Conservation (phyloP, 768 basidiomycete genomes). For the Lactifluus echinatus region DNA sequence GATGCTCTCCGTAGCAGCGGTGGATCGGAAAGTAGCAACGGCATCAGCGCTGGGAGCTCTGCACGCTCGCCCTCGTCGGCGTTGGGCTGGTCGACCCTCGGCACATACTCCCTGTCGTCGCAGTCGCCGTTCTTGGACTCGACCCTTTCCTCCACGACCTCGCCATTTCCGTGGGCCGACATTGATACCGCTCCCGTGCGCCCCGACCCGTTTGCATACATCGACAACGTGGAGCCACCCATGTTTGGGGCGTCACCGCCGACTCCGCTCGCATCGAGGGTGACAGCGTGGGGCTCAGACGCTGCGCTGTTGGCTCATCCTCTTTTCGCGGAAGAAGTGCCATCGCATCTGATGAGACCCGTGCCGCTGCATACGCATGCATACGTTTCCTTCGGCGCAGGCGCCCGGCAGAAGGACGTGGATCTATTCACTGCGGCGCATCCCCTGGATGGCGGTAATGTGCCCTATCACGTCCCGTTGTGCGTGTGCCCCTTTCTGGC, state of each 20-base stretch:
- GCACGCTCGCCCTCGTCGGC: background rate
- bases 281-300: background rate
- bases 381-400: constrained; percentile 82
- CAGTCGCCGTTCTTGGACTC: constrained; percentile 1
- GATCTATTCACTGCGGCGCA: constrained; percentile 67
- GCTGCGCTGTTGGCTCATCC: constrained; percentile 20
- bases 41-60: background rate
- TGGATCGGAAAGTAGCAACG: background rate
- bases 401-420: constrained; percentile 76
- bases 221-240: constrained; percentile 5
- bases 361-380: constrained; percentile 61
- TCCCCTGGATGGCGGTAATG: constrained; percentile 52
- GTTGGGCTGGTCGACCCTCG: constrained; percentile 13
- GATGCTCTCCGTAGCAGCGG: background rate
- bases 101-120: constrained; percentile 12
- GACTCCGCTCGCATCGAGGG: background rate
- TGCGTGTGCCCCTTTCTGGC: background rate
- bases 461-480: constrained; percentile 70
- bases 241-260: background rate
- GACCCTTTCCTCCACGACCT: constrained; percentile 2
- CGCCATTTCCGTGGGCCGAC: background rate
- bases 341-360: constrained; percentile 32
- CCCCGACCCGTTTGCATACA: constrained; percentile 25
- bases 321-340: constrained; percentile 26
- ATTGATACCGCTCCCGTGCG: constrained; percentile 1